Base-by-base conservation (phyloP, 2,329 filamentous ascomycete species). In the Cladosporium sp. region DNA sequence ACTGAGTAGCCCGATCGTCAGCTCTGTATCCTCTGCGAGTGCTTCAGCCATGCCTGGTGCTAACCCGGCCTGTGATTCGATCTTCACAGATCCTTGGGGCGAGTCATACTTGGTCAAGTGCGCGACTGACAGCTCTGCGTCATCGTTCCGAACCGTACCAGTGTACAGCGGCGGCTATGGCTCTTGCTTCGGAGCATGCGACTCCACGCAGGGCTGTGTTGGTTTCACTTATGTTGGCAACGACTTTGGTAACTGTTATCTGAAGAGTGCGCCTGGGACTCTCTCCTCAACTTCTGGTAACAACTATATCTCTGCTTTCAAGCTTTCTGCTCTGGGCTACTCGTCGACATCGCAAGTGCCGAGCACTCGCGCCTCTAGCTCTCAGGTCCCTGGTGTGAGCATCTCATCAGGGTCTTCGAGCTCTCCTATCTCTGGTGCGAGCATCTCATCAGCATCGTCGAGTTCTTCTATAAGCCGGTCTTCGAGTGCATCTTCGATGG, bases 191-290 rank as follows among this genome's bases (percentile, higher is more conserved):
- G 36, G 34, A 12, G 54, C 54, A 7, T 70, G 65, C 59, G 59
- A 68, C 52, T 26, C 32, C 26, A 47, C 58, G n/a, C 24, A 58
- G 24, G 58, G 51, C 14, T 68, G 66, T 28, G 26, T 32, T 14
- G 67, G 67, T 10, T 70, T 66, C 34, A 68, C 67, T 34, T 70
- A 57, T 38, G 30, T 47, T 18, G 67, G 65, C 26, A 34, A 55
- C 11, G 60, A 66, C 4, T 49, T 28, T 11, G 68, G 68, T 10
- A 57, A 65, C 21, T 69, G 68, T 64, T 69, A 69, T 26, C 65
- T 69, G 32, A 69, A 69, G 66, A 14, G 6, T n/a, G 28, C n/a
- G 14, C 47, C 54, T 11, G 63, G 63, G 7, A 54, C 38, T 15
- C 47, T 59, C 1, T 36, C 51, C 52, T 18, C 41, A 1, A 34